Base-by-base conservation (phyloP, 305 asterid genomes). In the Salvia sclarea region DNA sequence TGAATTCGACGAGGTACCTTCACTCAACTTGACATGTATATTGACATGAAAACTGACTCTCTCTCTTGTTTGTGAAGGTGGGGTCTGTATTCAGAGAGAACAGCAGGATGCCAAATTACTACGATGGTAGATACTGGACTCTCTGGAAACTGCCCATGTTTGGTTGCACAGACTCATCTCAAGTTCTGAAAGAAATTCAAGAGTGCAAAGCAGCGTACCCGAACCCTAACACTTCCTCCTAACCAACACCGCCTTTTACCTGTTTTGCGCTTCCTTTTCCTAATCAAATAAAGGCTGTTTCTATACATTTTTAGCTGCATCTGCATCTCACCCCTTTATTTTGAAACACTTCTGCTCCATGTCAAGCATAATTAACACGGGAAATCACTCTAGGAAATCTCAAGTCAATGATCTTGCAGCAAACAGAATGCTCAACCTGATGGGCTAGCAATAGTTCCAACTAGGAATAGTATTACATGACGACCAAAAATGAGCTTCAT, bases 121-220 rank as follows among this genome's bases (percentile, higher is more conserved):
- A 84, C 14, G 92, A 88, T 45, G 90, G 95, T 24, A 81, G 92
- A 22, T 85, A 88, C 70, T 88, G 88, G 90, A 88, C 95, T 1
- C 56, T 88, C 64, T 88, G 95, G 95, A 85, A 85, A 77, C 78
- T 88, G 75, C 95, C 95, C 22, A 86, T 82, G 93, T 84, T 84
- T 67, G 85, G 96, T 1, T 84, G 89, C 83, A 84, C 20, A 8
- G 87, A 81, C 25, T 37, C 88, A 3, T 70, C 84, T 5, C 86
- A 78, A 55, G 89, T 85, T 31, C 63, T 86, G 30, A 62, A 63
- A 55, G 89, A 86, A 72, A 74, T 85, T 13, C 73, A 82, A 17
- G 82, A 80, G 41, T 85, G 88, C 80, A 80, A 76, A 59, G 77
- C 71, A 59, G 85, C 79, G 17, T 78, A 85, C 64, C 90, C 95